These are phyloP conservation scores for Aspergillus eucalypticola DNA, from an alignment of 2,329 filamentous ascomycete genomes.

Conservation along the genomic window DNA sequence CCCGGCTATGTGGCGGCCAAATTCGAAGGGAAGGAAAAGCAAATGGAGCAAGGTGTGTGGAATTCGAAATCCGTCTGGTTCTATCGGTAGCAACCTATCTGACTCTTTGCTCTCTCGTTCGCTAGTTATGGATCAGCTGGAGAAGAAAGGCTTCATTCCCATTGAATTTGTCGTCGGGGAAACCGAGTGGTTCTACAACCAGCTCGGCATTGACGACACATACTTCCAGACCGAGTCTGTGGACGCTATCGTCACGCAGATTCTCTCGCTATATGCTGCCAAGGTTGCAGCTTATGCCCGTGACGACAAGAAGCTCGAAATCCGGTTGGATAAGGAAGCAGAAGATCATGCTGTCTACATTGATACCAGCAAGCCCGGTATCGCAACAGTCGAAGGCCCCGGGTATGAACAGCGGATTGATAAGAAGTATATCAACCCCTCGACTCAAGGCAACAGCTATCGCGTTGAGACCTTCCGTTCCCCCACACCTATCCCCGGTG, in stretches of 20 bases:
- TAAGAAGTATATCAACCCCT: constrained; percentile 88
- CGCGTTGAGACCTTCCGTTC: constrained; percentile 98
- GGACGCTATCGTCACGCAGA: constrained; percentile 85
- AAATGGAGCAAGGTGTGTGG: constrained; percentile 74
- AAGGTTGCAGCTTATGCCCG: constrained; percentile 93
- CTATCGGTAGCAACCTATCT: neutral
- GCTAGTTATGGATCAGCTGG: constrained; percentile 76
- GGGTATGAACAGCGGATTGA: constrained; percentile 92
- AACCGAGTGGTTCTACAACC: constrained; percentile 95
- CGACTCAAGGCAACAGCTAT: constrained; percentile 71
- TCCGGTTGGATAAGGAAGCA: constrained; percentile 93
- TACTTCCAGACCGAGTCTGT: constrained; percentile 92
- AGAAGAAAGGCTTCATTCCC: constrained; percentile 82
- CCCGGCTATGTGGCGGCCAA: constrained; percentile 93
- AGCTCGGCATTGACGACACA: constrained; percentile 96
- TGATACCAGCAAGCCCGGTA: constrained; percentile 89
- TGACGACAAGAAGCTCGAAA: constrained; percentile 91
- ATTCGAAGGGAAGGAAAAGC: constrained; percentile 87
- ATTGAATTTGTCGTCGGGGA: constrained; percentile 78
- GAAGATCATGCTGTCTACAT: constrained; percentile 97
- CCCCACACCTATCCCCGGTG: constrained; percentile 72
- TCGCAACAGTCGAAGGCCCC: constrained; percentile 74
- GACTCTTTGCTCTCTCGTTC: neutral
- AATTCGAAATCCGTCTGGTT: neutral
- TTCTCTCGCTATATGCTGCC: constrained; percentile 93